Evolutionary conservation across 2,329 filamentous ascomycete genomes (phyloP).

Genomic region (Hymenoscyphus repandus): DNA sequence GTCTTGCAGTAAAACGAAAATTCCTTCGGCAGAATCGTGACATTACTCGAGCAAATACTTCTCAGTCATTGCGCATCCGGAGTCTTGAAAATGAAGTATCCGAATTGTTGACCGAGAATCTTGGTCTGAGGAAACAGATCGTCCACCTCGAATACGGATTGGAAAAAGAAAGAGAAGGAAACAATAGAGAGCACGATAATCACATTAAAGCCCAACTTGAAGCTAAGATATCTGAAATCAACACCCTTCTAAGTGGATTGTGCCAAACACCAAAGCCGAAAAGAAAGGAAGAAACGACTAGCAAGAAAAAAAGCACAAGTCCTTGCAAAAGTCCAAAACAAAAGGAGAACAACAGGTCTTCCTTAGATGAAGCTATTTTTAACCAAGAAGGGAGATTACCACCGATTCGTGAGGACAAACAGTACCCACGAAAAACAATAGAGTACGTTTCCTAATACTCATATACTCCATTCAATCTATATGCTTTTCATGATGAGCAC

Average conservation of each 20-base stretch:
- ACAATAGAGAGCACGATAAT: conserved; percentile 60
- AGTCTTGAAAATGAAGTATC: conserved; percentile 71
- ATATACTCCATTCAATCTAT: background rate
- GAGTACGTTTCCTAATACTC: conserved; percentile 45
- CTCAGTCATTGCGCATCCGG: conserved; percentile 71
- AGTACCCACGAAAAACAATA: conserved; percentile 61
- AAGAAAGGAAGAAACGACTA: conserved; percentile 38
- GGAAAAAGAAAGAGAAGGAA: conserved; percentile 53
- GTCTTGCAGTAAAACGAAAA: conserved; percentile 62
- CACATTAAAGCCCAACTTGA: conserved; percentile 68
- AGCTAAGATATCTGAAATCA: conserved; percentile 66
- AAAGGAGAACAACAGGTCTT: conserved; percentile 42
- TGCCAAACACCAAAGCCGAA: conserved; percentile 55
- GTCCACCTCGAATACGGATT: conserved; percentile 64
- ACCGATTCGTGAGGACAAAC: conserved; percentile 65
- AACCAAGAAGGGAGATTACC: conserved; percentile 44
- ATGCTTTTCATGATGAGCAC: conserved; percentile 65
- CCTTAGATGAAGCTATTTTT: conserved; percentile 32
- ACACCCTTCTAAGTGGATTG: conserved; percentile 59
- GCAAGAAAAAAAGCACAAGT: conserved; percentile 31
- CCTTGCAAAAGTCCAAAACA: conserved; percentile 44
- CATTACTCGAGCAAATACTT: conserved; percentile 73
- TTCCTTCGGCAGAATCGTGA: conserved; percentile 82
- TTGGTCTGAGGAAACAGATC: conserved; percentile 65
- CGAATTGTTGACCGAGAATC: conserved; percentile 72